phyloP scores from a whole-genome alignment of 495 filamentous ascomycete genomes.

The Bombardia bombarda region DNA sequence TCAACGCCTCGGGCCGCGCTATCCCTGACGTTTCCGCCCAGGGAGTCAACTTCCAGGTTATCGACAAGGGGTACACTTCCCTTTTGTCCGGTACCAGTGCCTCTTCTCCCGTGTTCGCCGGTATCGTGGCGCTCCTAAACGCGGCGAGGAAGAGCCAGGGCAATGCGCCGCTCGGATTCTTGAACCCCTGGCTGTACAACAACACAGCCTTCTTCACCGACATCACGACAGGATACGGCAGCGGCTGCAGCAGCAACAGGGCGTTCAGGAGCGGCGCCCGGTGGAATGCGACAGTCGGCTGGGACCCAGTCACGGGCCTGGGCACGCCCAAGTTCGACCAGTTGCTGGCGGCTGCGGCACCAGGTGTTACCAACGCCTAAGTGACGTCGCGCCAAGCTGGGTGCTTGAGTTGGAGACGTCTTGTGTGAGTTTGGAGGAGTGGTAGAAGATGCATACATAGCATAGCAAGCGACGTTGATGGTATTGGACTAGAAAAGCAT shows the following conservation, averaged over 20 bases:
- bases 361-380: constrained; percentile 18
- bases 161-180: constrained; percentile 55
- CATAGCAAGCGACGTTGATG: too few species aligned
- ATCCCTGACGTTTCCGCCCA: constrained; percentile 71
- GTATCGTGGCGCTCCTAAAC: constrained; percentile 59
- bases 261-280: constrained; percentile 44
- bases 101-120: constrained; percentile 55
- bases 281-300: constrained; percentile 47
- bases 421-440: too few species aligned
- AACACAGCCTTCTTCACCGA: constrained; percentile 50
- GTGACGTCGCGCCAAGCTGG: too few species aligned
- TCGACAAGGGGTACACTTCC: constrained; percentile 1
- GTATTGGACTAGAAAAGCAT: too few species aligned
- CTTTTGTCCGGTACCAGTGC: constrained; percentile 52
- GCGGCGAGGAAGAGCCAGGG: constrained; percentile 51
- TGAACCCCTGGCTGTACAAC: constrained; percentile 69
- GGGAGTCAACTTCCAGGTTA: constrained; percentile 7
- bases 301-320: constrained; percentile 41
- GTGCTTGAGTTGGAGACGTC: too few species aligned
- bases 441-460: too few species aligned
- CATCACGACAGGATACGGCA: constrained; percentile 50
- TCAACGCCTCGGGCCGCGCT: constrained; percentile 55
- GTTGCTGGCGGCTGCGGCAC: constrained; percentile 15
- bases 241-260: constrained; percentile 47
- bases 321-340: constrained; percentile 30